Conservation (phyloP, 495 filamentous ascomycete species). For the Neohortaea acidophila region DNA sequence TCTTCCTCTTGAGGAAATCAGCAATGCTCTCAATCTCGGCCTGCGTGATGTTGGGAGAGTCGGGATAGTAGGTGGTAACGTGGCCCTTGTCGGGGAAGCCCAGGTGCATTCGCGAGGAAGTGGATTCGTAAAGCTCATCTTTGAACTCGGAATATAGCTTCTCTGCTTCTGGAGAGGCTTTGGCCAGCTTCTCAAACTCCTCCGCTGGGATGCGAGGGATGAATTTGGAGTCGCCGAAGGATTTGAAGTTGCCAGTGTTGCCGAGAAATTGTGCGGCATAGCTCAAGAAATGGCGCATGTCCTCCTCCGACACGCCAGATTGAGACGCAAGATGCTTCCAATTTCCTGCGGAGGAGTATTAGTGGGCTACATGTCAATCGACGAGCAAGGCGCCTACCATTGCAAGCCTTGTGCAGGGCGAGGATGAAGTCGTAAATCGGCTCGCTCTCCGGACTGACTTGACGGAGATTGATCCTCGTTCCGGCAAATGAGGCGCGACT, state of each 20-base stretch:
- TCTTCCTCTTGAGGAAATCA: constrained; percentile 58
- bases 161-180: constrained; percentile 42
- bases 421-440: constrained; percentile 84
- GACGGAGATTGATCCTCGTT: constrained; percentile 65
- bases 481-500: constrained; percentile 78
- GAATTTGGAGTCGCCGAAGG: constrained; percentile 90
- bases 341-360: too few relatives aligned
- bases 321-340: constrained; percentile 57
- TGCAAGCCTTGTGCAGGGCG: constrained; percentile 51
- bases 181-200: constrained; percentile 55
- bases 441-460: constrained; percentile 82
- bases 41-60: constrained; percentile 71
- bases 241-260: constrained; percentile 90
- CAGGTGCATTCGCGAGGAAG: constrained; percentile 58
- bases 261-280: constrained; percentile 83
- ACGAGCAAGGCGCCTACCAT: constrained; percentile 18
- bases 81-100: constrained; percentile 74
- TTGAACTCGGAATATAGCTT: constrained; percentile 49
- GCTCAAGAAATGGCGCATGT: constrained; percentile 62
- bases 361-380: too few relatives aligned
- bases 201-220: constrained; percentile 59
- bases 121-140: constrained; percentile 58
- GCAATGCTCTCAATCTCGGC: constrained; percentile 61
- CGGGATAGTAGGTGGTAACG: constrained; percentile 57
- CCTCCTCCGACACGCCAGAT: constrained; percentile 52